A percentile compares a stretch with the other conserved stretches of the same genome.
Evolutionary conservation across 169 alveolate genomes (phyloP).

Genomic region (Perkinsus marinus): DNA sequence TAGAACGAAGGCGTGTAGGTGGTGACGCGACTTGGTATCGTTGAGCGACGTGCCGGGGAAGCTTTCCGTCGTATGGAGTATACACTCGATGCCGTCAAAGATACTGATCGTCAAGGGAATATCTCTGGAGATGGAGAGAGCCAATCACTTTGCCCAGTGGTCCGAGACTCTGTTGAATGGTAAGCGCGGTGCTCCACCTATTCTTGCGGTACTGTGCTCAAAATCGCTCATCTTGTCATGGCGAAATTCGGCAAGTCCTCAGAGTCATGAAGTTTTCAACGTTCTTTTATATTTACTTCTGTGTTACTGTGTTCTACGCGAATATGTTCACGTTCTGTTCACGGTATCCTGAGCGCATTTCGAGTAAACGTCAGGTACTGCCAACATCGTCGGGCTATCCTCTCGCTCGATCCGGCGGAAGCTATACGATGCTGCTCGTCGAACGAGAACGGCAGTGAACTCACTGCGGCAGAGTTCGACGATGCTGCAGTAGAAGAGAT

Average conservation of each 20-base stretch:
- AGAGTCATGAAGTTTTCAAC: no score
- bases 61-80: background rate
- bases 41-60: background rate
- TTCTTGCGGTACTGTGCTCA: background rate
- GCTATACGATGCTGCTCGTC: background rate
- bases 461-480: background rate
- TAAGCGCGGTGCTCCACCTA: background rate
- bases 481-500: background rate
- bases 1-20: background rate
- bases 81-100: background rate
- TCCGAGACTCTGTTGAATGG: background rate
- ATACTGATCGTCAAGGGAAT: background rate
- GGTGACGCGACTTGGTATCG: background rate
- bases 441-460: background rate
- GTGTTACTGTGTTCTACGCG: no score
- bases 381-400: background rate
- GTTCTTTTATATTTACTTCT: no score
- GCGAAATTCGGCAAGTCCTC: no score
- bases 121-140: background rate
- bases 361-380: background rate
- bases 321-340: no score
- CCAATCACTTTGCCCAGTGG: background rate
- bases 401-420: background rate
- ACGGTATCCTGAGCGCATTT: background rate
- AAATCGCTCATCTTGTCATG: background rate